These are phyloP conservation scores for Excoecaria cochinchinensis DNA, from an alignment of 345 rosid species.

Conservation along the genomic window DNA sequence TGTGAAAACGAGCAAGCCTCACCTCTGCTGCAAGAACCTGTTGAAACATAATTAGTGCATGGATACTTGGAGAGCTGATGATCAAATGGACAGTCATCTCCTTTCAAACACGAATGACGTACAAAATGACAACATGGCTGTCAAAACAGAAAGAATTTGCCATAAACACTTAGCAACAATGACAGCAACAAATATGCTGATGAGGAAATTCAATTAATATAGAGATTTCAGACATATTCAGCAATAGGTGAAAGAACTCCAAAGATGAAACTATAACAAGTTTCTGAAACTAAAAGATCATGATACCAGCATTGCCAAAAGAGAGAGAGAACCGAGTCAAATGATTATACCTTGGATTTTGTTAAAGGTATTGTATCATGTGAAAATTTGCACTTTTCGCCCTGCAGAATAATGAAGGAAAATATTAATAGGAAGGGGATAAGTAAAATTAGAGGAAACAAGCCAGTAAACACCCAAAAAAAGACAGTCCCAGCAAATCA, in stretches of 20 bases:
- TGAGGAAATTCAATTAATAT: slow-evolving; percentile 3
- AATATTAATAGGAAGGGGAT: not conserved
- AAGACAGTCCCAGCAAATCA: not conserved
- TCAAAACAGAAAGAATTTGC: slow-evolving; percentile 30
- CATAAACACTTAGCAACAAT: slow-evolving; percentile 10
- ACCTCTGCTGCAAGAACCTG: slow-evolving; percentile 74
- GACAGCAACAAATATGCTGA: not conserved
- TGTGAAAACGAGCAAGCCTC: slow-evolving; percentile 79
- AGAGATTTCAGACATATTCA: too few relatives aligned
- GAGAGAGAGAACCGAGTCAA: slow-evolving; percentile 6
- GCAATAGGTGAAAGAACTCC: not conserved
- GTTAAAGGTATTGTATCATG: slow-evolving; percentile 78
- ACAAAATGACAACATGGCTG: slow-evolving; percentile 94
- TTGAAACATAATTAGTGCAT: slow-evolving; percentile 50
- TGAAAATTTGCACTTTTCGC: slow-evolving; percentile 77
- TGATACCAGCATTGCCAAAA: not conserved
- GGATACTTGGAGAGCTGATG: slow-evolving; percentile 86
- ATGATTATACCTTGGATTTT: slow-evolving; percentile 54
- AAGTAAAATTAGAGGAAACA: slow-evolving; percentile 2
- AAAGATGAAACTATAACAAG: not conserved
- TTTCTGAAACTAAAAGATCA: not conserved
- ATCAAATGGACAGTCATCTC: slow-evolving; percentile 85
- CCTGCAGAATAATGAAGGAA: slow-evolving; percentile 42
- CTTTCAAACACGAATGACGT: slow-evolving; percentile 82
- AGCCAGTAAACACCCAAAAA: not conserved